Evolutionary conservation across 306 rosid species (phyloP).

Genomic region (Corylus avellana): DNA sequence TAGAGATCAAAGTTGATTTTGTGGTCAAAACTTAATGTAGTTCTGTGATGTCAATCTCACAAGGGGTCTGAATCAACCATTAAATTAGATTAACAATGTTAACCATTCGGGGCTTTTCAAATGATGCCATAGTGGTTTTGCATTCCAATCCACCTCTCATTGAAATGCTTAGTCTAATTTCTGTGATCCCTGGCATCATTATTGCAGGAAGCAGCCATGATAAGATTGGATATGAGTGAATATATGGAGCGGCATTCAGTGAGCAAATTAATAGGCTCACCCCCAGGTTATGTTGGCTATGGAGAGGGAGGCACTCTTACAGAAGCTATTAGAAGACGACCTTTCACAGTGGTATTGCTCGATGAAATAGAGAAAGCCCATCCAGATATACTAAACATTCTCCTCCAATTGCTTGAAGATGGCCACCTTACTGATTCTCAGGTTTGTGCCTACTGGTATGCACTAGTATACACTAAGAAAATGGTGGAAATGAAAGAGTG

Average conservation of each 20-base stretch:
- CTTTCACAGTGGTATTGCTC: slow-evolving; percentile 72
- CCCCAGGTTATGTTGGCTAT: slow-evolving; percentile 92
- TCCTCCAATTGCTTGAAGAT: slow-evolving; percentile 82
- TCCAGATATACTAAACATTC: slow-evolving; percentile 88
- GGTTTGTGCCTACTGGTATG: slow-evolving; percentile 45
- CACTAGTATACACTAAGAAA: slow-evolving; percentile 10
- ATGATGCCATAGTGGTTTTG: neutral
- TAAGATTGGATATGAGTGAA: slow-evolving; percentile 91
- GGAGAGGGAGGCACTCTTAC: slow-evolving; percentile 89
- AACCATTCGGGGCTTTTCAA: neutral
- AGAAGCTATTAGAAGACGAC: slow-evolving; percentile 88
- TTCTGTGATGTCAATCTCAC: neutral
- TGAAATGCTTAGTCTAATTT: neutral
- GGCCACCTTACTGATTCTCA: slow-evolving; percentile 95
- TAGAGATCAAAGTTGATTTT: neutral
- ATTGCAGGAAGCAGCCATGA: slow-evolving; percentile 75
- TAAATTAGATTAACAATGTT: neutral
- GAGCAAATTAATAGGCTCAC: slow-evolving; percentile 88
- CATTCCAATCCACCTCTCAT: neutral
- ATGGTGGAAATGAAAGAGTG: neutral
- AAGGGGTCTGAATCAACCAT: neutral
- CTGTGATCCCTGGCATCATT: slow-evolving; percentile 21
- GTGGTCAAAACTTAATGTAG: neutral
- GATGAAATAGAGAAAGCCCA: slow-evolving; percentile 98
- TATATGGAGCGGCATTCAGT: slow-evolving; percentile 96